Evolutionary conservation across 2,329 filamentous ascomycete genomes (phyloP).

Genomic region (Trichoderma koningii): DNA sequence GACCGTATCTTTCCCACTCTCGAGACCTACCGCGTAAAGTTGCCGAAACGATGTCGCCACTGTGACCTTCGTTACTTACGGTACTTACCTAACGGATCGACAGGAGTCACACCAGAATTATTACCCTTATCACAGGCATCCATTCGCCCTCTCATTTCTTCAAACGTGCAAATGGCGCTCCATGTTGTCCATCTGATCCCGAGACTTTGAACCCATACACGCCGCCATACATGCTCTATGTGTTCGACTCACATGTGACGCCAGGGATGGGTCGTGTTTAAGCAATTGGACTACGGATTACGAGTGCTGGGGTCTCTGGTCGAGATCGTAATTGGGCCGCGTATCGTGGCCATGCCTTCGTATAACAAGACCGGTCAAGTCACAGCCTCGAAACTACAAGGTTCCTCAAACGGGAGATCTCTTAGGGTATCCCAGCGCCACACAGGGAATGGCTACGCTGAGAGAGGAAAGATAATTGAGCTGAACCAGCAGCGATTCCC

Average conservation of each 20-base stretch:
- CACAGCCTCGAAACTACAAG: not conserved
- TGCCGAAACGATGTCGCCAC: not conserved
- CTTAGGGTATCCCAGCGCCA: not conserved
- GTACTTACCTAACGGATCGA: not conserved
- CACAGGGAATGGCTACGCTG: not conserved
- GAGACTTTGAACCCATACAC: not conserved
- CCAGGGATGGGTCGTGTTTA: not conserved
- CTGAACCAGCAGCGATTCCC: not conserved
- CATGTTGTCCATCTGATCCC: not conserved
- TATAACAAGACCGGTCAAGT: not conserved
- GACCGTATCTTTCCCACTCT: not conserved
- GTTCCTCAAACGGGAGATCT: not conserved
- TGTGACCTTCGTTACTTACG: not conserved
- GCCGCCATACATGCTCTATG: not conserved
- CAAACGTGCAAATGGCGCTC: too few relatives aligned
- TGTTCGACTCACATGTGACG: not conserved
- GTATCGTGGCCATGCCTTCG: constrained; percentile 1
- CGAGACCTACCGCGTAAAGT: not conserved
- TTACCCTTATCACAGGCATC: too few relatives aligned
- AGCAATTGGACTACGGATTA: not conserved
- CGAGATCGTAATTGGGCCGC: not conserved
- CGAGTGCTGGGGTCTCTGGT: not conserved
- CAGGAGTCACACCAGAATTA: constrained; percentile 19
- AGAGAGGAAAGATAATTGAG: not conserved
- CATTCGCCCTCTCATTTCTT: too few relatives aligned